Base-by-base conservation (phyloP, 2,329 filamentous ascomycete species). In the Arachnomyces sp. region DNA sequence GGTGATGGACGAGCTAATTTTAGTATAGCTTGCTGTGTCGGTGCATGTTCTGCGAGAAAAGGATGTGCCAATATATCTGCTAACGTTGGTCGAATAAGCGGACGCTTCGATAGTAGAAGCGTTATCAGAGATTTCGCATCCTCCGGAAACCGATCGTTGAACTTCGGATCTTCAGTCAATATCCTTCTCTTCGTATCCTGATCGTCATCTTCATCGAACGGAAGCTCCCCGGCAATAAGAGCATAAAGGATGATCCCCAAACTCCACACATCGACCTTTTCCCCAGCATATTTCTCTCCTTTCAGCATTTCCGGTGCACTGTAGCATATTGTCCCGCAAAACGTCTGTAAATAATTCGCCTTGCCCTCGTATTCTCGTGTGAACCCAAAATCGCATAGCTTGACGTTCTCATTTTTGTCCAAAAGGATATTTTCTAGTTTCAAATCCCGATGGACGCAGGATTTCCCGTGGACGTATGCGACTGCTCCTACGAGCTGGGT, bases 201-300 rank as follows among this genome's bases (percentile, higher is more conserved):
- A 58, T 98, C 92, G 55, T 94, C 84, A 58, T 98, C 92, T 49
- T 96, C 92, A 63, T 98, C 92, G 54, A 94, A 98, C 0, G 92
- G 92, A 31, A 98, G 71, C 47, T 85, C 76, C 42, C 85, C 85
- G 18, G 86, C 84, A 25, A 92, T 70, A 49, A 92, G 68, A 30
- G 89, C 85, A 62, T 87, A 92, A 32, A 92, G 73, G 56, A 94
- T 94, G 48, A 94, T 88, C 45, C 88, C 88, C 58, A 89, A 84
- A 63, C 90, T 96, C 92, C 92, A 98, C 3, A 98, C 88, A 56
- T 98, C 92, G 36, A 98, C 90, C 67, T 95, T 96, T 67, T 95
- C 88, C 17, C 88, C 90, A 0, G 89, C 92, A 59, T 98, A 98
- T 63, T 94, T 96, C 62, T 98, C 92, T 30, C 89, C 92, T 61